phyloP scores from a whole-genome alignment of 1,284 basidiomycete genomes.

The Coniferiporia sulphurascens region DNA sequence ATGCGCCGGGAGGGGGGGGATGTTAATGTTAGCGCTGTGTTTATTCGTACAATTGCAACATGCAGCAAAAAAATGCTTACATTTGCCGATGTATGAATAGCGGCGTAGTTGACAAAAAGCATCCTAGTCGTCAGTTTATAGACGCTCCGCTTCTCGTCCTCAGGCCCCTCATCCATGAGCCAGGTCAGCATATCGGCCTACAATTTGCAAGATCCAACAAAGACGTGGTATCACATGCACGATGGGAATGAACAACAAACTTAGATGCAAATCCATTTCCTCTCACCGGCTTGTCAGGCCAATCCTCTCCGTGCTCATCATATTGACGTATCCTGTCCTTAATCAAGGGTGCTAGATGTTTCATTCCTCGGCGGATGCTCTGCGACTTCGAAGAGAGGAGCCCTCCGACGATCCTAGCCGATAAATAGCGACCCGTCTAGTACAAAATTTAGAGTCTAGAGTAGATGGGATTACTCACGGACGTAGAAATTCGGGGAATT shows the following conservation, averaged over 20 bases:
- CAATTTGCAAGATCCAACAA: too few species aligned
- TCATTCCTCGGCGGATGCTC: slow-evolving; percentile 21
- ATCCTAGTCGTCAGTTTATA: slow-evolving; percentile 22
- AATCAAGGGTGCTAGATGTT: slow-evolving; percentile 29
- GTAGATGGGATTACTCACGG: too few species aligned
- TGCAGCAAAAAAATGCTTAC: too few species aligned
- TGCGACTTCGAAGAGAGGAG: not conserved
- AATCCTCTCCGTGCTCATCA: slow-evolving; percentile 32
- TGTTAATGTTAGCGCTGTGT: too few species aligned
- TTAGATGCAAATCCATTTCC: too few species aligned
- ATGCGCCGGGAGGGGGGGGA: too few species aligned
- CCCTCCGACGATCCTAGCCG: slow-evolving; percentile 4
- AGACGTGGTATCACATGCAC: not conserved
- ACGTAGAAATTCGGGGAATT: too few species aligned
- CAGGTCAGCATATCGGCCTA: slow-evolving; percentile 15
- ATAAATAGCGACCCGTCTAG: too few species aligned
- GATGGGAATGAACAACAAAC: too few species aligned
- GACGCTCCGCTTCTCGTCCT: slow-evolving; percentile 11
- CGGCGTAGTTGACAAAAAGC: slow-evolving; percentile 28
- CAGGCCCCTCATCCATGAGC: slow-evolving; percentile 16
- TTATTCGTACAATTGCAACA: too few species aligned
- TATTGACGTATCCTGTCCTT: too few species aligned
- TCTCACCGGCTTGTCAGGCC: slow-evolving; percentile 35
- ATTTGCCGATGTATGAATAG: slow-evolving; percentile 30
- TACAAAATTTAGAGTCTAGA: too few species aligned